Conservation (phyloP, 2,329 filamentous ascomycete genomes). For the Diplodia intermedia region DNA sequence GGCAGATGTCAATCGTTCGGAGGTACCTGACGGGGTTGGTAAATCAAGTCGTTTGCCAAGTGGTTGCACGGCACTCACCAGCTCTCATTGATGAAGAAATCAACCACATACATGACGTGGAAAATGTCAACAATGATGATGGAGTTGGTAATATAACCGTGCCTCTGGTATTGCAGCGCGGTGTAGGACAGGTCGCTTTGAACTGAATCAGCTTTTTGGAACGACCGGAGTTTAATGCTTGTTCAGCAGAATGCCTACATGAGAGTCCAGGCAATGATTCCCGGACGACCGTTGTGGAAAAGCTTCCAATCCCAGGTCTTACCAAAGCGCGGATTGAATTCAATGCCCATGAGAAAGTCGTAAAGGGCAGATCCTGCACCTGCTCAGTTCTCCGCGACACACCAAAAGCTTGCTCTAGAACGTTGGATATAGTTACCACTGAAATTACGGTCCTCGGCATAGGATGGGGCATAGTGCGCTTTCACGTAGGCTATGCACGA, state of each 20-base stretch:
- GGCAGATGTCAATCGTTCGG: conserved; percentile 52
- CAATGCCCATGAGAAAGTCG: conserved; percentile 73
- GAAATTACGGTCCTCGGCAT: conserved; percentile 31
- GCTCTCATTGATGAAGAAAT: conserved; percentile 59
- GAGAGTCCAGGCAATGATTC: conserved; percentile 58
- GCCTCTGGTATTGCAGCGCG: conserved; percentile 52
- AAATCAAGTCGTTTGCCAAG: neutral
- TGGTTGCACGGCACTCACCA: conserved; percentile 43
- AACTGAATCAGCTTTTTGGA: neutral
- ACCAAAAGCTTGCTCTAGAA: neutral
- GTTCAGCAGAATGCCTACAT: conserved; percentile 44
- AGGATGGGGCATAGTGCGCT: conserved; percentile 29
- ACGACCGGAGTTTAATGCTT: neutral
- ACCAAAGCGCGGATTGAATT: conserved; percentile 51
- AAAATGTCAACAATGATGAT: conserved; percentile 55
- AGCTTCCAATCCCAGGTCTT: conserved; percentile 41
- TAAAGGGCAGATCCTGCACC: conserved; percentile 26
- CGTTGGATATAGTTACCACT: conserved; percentile 27
- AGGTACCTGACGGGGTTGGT: conserved; percentile 46
- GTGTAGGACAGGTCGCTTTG: conserved; percentile 49
- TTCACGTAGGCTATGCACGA: conserved; percentile 28
- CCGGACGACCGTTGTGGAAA: conserved; percentile 52
- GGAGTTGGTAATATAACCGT: conserved; percentile 51
- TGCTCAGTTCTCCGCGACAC: neutral
- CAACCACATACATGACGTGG: conserved; percentile 55